Conservation (phyloP, 495 filamentous ascomycete genomes). For the Hypoxylon intermedium region DNA sequence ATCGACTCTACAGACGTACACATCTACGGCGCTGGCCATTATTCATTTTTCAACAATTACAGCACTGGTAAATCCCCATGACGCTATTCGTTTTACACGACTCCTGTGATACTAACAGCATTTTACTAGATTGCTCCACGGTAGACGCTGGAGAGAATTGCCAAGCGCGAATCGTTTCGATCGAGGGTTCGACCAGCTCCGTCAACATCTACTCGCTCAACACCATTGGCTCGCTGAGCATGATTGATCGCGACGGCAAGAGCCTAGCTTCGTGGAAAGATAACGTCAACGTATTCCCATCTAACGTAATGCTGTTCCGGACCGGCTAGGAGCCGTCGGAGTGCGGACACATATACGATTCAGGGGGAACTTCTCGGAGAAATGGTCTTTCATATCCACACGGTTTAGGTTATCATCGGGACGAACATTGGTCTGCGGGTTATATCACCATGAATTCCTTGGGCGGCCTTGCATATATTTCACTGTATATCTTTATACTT, state of each 20-base stretch:
- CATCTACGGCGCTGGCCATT: slow-evolving; percentile 75
- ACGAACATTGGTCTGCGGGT: slow-evolving; percentile 1
- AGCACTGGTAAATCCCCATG: slow-evolving; percentile 39
- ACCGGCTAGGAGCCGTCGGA: slow-evolving; percentile 34
- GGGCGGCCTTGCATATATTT: slow-evolving; percentile 19
- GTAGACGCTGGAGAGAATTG: slow-evolving; percentile 57
- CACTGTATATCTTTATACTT: slow-evolving; percentile 30
- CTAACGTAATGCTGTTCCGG: slow-evolving; percentile 53
- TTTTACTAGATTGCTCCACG: slow-evolving; percentile 47
- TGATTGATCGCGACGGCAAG: slow-evolving; percentile 52
- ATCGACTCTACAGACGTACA: slow-evolving; percentile 63
- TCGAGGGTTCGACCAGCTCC: slow-evolving; percentile 55
- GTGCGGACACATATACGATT: not conserved
- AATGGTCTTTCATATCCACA: not conserved
- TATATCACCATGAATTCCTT: slow-evolving; percentile 4
- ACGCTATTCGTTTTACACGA: not conserved
- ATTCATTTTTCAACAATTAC: slow-evolving; percentile 76
- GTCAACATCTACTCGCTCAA: slow-evolving; percentile 63
- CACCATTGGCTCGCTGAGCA: slow-evolving; percentile 58
- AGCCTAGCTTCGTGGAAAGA: slow-evolving; percentile 52
- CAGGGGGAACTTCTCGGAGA: not conserved
- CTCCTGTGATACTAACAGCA: not conserved
- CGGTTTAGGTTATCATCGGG: not conserved
- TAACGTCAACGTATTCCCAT: slow-evolving; percentile 56
- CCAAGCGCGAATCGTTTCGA: slow-evolving; percentile 60